Base-by-base conservation (phyloP, 805 yeast species). In the Candida peoriensis region DNA sequence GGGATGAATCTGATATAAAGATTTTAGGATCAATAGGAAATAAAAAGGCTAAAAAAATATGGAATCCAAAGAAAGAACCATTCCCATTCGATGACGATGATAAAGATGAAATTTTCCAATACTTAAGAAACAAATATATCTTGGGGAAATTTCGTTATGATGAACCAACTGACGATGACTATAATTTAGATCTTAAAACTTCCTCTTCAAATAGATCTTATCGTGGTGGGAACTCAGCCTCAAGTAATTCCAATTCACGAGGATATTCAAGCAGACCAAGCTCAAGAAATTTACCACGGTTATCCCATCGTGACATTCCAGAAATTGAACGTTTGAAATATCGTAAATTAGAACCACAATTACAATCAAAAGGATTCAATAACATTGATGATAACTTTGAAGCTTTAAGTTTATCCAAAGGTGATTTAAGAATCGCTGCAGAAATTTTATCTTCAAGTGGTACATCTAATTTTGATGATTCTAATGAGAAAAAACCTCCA, bases 1-100 rank as follows among this genome's bases (percentile, higher is more conserved):
- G 95, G 95, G 46, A 67, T 1, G 55, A 55, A 5, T 64, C 63
- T 6, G 86, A 86, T 50, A 46, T 85, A 20, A 74, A 69, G 16
- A 36, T 32, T n/a, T 52, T 48, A 39, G 43, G 47, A 21, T 39
- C 38, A 18, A 67, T 68, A 33, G 95, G 95, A 8, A 85, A 85
- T 57, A 76, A 67, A 48, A 68, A 64, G 43, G 78, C 82, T 32
- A 69, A 62, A 37, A 56, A 62, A 24, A 52, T 70, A 27, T 85
- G 94, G 93, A 86, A 85, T 52, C 73, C 83, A 2, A 71, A 71
- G 43, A 63, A 66, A 32, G 75, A 64, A 18, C 85, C 87, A 1
- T 82, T 81, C 49, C 93, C 93, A 8, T 78, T 57, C 40, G 89
- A 81, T 50, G 87, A 76, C 16, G 90, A 82, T 46, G 88, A 77